Base-by-base conservation (phyloP, 1,284 basidiomycete genomes). In the Naganishia sp. region DNA sequence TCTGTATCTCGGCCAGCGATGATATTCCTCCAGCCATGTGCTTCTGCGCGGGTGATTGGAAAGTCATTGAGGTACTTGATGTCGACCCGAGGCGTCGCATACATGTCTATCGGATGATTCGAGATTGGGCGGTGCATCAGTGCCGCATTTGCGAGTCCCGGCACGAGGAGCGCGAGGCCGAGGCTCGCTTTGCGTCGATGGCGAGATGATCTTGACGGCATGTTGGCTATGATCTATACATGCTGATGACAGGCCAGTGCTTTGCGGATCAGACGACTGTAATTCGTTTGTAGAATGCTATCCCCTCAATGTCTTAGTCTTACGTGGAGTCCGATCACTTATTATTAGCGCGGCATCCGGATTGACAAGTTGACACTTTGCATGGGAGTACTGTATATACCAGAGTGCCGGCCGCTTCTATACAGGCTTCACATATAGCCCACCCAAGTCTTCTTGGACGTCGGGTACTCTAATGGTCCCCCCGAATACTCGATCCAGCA, bases 11-110 rank as follows among this genome's bases (percentile, higher is more conserved):
- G 73, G 90, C 85, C 53, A 86, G 87, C 54, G 77, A 82, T 41
- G 90, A 90, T 21, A 86, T 76, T 31, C 77, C 76, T 25, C 90
- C 83, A 88, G 88, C 90, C 51, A 83, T 82, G 69, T 87, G 90
- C 92, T 13, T 90, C 92, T 49, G 86, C 81, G 72, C 87, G 87
- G 9, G 84, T 77, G 65, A 94, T 78, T n/a, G 92, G 90, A 18
- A 87, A 84, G 67, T 86, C 85, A 74, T 90, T 90, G 72, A 94
- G 84, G 78, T 90, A 94, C 52, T 86, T 81, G 70, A 94, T 86
- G 58, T 87, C 84, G 77, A 87, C 91, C 77, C 94, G 94, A 63
- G 92, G 92, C 75, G 88, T 91, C 0, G 90, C 88, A 75, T 87
- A 85, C 17, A 87, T 82, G 74, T 94, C 92, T 21, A 43, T 35